Evolutionary conservation across 2,329 filamentous ascomycete species (phyloP).

Genomic region (Fusarium gaditjirri): DNA sequence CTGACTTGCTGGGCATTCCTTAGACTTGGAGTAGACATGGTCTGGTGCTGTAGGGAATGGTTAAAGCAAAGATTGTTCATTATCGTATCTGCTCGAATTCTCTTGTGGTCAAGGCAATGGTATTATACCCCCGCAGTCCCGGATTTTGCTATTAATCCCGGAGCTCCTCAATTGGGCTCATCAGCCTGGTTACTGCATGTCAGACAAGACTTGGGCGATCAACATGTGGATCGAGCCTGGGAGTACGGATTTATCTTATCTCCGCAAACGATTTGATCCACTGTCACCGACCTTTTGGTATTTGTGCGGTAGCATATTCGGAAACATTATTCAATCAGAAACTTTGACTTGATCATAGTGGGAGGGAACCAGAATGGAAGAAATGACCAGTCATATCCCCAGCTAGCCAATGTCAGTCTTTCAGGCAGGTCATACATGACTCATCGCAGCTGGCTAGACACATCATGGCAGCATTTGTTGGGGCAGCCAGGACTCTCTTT

Average conservation of each 20-base stretch:
- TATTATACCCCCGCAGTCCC: not conserved
- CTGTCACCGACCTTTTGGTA: not conserved
- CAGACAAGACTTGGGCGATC: not conserved
- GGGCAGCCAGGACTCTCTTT: not conserved
- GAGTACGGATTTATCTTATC: not conserved
- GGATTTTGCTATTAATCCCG: not conserved
- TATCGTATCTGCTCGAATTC: rapidly evolving
- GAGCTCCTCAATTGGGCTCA: not conserved
- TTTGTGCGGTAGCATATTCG: no score
- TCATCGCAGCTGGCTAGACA: not conserved
- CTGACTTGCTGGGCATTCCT: slow-evolving; percentile 1
- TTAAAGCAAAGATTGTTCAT: not conserved
- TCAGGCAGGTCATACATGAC: not conserved
- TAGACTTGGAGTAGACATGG: not conserved
- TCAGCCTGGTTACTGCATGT: not conserved
- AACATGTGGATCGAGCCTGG: not conserved
- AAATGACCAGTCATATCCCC: no score
- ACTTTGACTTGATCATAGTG: no score
- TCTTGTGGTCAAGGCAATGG: no score
- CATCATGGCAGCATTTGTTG: not conserved
- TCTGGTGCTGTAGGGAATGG: not conserved
- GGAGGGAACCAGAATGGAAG: no score
- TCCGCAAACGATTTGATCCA: not conserved
- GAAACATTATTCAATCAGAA: no score
- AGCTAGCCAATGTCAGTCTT: not conserved